Base-by-base conservation (phyloP, 225 moss, liverwort and hornwort species). In the Ulota crispa region DNA sequence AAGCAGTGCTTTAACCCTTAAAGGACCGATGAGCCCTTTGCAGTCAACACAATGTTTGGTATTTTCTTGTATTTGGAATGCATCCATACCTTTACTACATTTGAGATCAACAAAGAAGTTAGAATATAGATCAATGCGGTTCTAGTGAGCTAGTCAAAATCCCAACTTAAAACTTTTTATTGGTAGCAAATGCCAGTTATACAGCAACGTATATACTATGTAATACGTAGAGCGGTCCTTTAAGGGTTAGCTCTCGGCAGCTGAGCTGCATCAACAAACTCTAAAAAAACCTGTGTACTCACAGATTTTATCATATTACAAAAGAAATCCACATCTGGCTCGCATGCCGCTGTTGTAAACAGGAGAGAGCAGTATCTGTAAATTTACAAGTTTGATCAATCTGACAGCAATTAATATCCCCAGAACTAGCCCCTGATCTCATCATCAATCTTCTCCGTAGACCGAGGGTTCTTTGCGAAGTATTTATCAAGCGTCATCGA, bases 401-500 rank as follows among this genome's bases (percentile, higher is more conserved):
- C 63, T 28, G 23, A 30, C 28, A 73, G 72, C 43, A 50, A 30
- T 78, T 83, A 82, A 26, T 83, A 95, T 63, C 93, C 89, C 95
- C 97, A 95, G 79, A 89, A 83, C 36, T 94, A 89, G 73, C 74
- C 89, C 88, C 92, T 93, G 84, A 97, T 93, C 80, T 97, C 97
- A 8, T 92, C 88, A 36, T 95, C 95, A 41, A 97, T 95, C 90
- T 95, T 93, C 89, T 95, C 95, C 79, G 93, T 94, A 32, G 78
- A 47, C 79, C 94, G 74, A 36, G 97, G 97, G 64, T 95, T 88
- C 85, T 93, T 92, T 20, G 82, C 70, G 26, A 97, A 93, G 77
- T 97, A 97, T 2, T 90, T 93, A 84, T 97, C 95, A 28, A 95
- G 87, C 13, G 95, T 95, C 86, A 86, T 79, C 24, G 94, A 91